Evolutionary conservation across 116 monocot species (phyloP).

Genomic region (Trichopus zeylanicus): DNA sequence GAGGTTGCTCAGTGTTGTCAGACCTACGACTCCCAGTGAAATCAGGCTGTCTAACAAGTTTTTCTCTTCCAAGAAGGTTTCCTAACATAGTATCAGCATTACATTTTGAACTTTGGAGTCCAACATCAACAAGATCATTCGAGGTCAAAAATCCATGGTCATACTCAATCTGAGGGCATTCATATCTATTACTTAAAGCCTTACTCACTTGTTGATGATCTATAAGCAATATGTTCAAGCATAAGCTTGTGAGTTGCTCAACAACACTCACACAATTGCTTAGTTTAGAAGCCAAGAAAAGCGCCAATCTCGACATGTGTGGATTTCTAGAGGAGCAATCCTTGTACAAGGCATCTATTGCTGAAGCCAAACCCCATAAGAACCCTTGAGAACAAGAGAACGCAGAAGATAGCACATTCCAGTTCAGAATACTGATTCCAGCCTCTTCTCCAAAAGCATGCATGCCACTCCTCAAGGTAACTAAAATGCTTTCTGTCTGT

Average conservation of each 20-base stretch:
- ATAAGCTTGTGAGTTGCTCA: slow-evolving; percentile 48
- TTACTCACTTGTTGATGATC: slow-evolving; percentile 8
- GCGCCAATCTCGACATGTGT: slow-evolving; percentile 4
- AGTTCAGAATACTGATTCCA: slow-evolving; percentile 11
- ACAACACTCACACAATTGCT: slow-evolving; percentile 22
- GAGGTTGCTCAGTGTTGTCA: not conserved
- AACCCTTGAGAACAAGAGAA: slow-evolving; percentile 79
- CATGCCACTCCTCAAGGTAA: slow-evolving; percentile 10
- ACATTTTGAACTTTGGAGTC: not conserved
- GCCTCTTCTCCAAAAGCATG: slow-evolving; percentile 16
- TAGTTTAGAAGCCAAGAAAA: slow-evolving; percentile 28
- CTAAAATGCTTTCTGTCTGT: slow-evolving; percentile 20
- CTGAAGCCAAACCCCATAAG: slow-evolving; percentile 50
- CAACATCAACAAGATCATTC: slow-evolving; percentile 6
- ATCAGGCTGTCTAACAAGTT: not conserved
- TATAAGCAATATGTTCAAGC: slow-evolving; percentile 33
- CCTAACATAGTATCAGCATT: not conserved
- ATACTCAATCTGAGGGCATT: slow-evolving; percentile 1
- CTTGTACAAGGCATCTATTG: slow-evolving; percentile 20
- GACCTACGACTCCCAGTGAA: no score
- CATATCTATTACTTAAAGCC: not conserved
- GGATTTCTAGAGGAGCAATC: slow-evolving; percentile 4
- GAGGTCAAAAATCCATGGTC: slow-evolving; percentile 11
- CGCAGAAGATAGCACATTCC: slow-evolving; percentile 30
- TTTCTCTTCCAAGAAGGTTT: not conserved